Base-by-base conservation (phyloP, 768 basidiomycete species). In the Cystobasidium ongulense region DNA sequence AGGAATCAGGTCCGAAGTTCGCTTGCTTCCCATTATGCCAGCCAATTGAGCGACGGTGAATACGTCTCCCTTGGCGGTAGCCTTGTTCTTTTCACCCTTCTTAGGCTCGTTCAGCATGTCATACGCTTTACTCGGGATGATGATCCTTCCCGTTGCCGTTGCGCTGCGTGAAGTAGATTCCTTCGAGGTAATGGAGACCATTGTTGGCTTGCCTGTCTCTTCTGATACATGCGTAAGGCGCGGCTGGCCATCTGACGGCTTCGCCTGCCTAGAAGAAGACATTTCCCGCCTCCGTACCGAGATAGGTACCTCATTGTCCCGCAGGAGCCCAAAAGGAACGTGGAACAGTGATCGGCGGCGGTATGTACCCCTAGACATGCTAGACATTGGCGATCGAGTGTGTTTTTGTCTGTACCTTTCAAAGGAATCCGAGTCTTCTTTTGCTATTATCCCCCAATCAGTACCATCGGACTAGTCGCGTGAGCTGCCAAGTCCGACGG, bases 11-110 rank as follows among this genome's bases (percentile, higher is more conserved):
- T 87, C 86, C 29, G 89, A 84, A 0, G 92, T 94, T 75, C 86
- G 87, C 80, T 95, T 95, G 72, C 88, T 86, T 11, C 86, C 92
- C 88, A 91, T 91, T 79, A 93, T 90, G 21, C 86, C 92, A 7
- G 92, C 91, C 27, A 95, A 82, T 78, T 92, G 90, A 0, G 80
- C 77, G n/a, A 81, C 76, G n/a, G 77, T 72, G 33, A 82, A 66
- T 0, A 80, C 78, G 73, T 82, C 80, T 54, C 81, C 81, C 57
- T 82, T 82, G 25, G 33, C 29, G 13, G 36, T 31, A 11, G 68
- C 31, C 11, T 38, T 52, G 29, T 78, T 80, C 25, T 72, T 76
- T 33, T 25, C 21, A 31, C 27, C 66, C 41, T 39, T 63, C 36
- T 36, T 85, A 85, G 61, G 91, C 80, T 17, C 92, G 84, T 2